Evolutionary conservation across 129 eudicot genomes (phyloP).

Genomic region (Lactuca saligna): DNA sequence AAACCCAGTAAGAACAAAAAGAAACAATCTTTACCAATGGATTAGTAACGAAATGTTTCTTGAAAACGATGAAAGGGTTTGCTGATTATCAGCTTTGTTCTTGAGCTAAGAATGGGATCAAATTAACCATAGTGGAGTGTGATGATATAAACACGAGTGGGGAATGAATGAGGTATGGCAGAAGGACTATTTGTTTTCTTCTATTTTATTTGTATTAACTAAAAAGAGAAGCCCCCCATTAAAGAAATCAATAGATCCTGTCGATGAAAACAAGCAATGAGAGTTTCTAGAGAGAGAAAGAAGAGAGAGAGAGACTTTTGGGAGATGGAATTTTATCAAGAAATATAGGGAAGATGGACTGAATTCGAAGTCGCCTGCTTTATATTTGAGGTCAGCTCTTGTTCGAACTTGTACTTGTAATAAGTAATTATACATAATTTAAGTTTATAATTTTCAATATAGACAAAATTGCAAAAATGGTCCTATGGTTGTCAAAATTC

Average conservation of each 20-base stretch:
- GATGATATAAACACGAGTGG: conserved; percentile 19
- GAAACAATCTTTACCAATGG: background rate
- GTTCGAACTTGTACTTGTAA: conserved; percentile 10
- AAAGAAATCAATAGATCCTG: conserved; percentile 16
- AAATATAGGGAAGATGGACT: background rate
- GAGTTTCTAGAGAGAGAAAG: background rate
- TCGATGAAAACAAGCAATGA: background rate
- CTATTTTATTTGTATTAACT: background rate
- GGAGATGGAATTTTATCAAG: conserved; percentile 2
- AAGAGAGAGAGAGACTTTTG: background rate
- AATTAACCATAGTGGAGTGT: background rate
- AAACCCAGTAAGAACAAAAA: background rate
- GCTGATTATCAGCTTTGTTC: background rate
- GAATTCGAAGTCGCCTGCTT: conserved; percentile 4
- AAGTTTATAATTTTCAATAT: too few species aligned
- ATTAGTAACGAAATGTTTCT: background rate
- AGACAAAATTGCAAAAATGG: too few species aligned
- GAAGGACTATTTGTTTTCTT: conserved; percentile 19
- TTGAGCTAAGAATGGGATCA: conserved; percentile 27
- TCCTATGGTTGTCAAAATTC: too few species aligned
- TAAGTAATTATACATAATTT: background rate
- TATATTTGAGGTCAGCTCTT: conserved; percentile 19
- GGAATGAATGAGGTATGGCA: conserved; percentile 36
- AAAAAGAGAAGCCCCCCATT: conserved; percentile 1
- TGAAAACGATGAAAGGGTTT: background rate